These are phyloP conservation scores for Aspergillus sp. DNA, from an alignment of 2,329 filamentous ascomycete species.

Conservation along the genomic window DNA sequence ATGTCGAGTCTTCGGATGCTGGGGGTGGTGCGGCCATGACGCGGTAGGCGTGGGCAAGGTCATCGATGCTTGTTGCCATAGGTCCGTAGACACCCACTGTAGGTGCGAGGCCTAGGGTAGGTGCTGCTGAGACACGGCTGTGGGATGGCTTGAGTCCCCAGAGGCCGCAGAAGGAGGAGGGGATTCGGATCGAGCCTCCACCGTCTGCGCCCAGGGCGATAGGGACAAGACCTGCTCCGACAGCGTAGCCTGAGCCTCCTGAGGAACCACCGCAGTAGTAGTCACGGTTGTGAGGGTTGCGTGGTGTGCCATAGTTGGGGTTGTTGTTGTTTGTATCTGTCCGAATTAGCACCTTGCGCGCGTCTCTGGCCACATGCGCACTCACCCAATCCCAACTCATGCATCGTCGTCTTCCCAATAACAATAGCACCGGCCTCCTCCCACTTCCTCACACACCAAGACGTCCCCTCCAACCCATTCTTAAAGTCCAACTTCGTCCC, in stretches of 20 bases:
- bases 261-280: constrained; percentile 81
- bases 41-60: constrained; percentile 76
- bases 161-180: constrained; percentile 67
- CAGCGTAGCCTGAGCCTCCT: constrained; percentile 65
- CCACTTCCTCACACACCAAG: constrained; percentile 65
- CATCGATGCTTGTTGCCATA: constrained; percentile 66
- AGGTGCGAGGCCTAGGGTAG: constrained; percentile 52
- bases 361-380: background rate
- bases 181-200: constrained; percentile 69
- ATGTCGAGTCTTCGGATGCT: constrained; percentile 45
- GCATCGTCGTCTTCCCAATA: constrained; percentile 72
- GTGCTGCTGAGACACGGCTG: constrained; percentile 57
- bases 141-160: constrained; percentile 78
- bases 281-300: constrained; percentile 66
- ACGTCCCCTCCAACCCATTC: constrained; percentile 47
- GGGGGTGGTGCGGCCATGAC: constrained; percentile 69
- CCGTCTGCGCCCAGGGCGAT: constrained; percentile 66
- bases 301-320: constrained; percentile 63
- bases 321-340: constrained; percentile 81
- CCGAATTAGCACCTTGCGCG: background rate
- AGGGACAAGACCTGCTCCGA: constrained; percentile 66
- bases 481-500: constrained; percentile 58
- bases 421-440: constrained; percentile 68
- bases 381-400: constrained; percentile 65
- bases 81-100: constrained; percentile 66